Evolutionary conservation across 2,329 filamentous ascomycete genomes (phyloP).

Genomic region (Claviceps sp.): DNA sequence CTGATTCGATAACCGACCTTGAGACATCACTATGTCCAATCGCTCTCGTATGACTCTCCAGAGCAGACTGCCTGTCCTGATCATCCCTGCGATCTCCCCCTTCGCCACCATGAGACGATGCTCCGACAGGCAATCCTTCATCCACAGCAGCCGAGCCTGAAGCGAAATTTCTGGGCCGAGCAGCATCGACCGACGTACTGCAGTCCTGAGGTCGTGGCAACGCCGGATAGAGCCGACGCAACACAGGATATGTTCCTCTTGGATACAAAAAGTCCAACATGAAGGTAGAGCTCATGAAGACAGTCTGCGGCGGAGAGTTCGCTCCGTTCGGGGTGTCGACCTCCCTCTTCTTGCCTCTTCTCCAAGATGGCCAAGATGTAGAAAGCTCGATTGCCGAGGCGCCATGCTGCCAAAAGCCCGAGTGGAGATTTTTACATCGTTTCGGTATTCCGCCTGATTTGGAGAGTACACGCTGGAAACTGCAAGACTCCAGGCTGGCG

Average conservation of each 20-base stretch:
- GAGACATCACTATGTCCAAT: background rate
- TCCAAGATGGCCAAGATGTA: conserved; percentile 26
- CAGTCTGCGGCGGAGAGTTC: conserved; percentile 12
- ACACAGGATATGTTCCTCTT: conserved; percentile 26
- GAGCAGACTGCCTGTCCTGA: background rate
- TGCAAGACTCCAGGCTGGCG: conserved; percentile 41
- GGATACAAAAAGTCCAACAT: conserved; percentile 45
- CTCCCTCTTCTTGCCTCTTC: conserved; percentile 12
- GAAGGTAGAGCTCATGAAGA: conserved; percentile 32
- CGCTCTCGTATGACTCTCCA: background rate
- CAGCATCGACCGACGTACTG: conserved; percentile 3
- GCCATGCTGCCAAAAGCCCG: conserved; percentile 42
- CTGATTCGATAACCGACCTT: background rate
- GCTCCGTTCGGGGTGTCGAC: conserved; percentile 9
- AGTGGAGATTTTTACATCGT: conserved; percentile 30
- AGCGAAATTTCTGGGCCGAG: conserved; percentile 15
- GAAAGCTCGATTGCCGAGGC: conserved; percentile 35
- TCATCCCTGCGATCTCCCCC: background rate
- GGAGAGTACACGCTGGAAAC: conserved; percentile 38
- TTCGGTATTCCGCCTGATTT: conserved; percentile 22
- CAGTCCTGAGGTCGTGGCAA: conserved; percentile 13
- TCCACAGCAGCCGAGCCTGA: conserved; percentile 11
- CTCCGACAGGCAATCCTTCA: background rate
- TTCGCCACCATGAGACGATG: background rate
- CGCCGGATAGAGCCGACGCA: conserved; percentile 25